Conservation (phyloP, 1,284 basidiomycete species). For the Apiotrichum sp. region DNA sequence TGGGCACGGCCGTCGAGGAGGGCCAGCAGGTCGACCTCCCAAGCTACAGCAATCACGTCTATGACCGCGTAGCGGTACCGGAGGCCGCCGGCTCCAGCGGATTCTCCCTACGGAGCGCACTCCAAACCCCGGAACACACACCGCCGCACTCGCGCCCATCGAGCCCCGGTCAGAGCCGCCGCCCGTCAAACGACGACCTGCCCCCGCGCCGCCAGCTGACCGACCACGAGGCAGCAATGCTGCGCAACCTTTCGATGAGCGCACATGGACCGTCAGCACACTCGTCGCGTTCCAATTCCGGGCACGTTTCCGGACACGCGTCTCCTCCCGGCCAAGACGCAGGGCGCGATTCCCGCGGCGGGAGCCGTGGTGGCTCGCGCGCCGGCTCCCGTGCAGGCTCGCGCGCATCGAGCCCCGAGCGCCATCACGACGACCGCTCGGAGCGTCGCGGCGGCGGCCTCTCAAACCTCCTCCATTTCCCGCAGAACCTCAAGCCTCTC, state of each 20-base stretch:
- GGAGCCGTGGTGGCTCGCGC: conserved; percentile 46
- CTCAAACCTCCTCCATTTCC: conserved; percentile 18
- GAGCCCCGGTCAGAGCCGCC: not conserved
- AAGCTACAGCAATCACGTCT: conserved; percentile 77
- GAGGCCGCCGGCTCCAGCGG: conserved; percentile 49
- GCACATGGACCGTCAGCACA: not conserved
- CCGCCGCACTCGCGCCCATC: conserved; percentile 37
- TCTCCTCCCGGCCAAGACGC: not conserved
- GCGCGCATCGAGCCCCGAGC: conserved; percentile 49
- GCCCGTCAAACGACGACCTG: conserved; percentile 23
- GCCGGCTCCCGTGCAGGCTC: conserved; percentile 50
- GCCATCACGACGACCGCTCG: conserved; percentile 8
- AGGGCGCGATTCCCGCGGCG: conserved; percentile 32
- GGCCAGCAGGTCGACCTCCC: conserved; percentile 65
- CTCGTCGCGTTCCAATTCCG: not conserved
- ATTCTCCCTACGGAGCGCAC: conserved; percentile 25
- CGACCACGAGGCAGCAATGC: conserved; percentile 71
- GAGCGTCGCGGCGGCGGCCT: conserved; percentile 8
- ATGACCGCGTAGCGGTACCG: conserved; percentile 78
- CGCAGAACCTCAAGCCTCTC: conserved; percentile 16
- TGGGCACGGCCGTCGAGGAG: conserved; percentile 51
- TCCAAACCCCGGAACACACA: conserved; percentile 29
- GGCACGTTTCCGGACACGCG: not conserved
- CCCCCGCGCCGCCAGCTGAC: conserved; percentile 50
- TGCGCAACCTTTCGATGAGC: conserved; percentile 54